Percentiles rank a stretch among this genome's conserved stretches.
These are phyloP conservation scores for Protomyces arabidopsidicola DNA, from an alignment of 1,139 yeast species.

Conservation along the genomic window DNA sequence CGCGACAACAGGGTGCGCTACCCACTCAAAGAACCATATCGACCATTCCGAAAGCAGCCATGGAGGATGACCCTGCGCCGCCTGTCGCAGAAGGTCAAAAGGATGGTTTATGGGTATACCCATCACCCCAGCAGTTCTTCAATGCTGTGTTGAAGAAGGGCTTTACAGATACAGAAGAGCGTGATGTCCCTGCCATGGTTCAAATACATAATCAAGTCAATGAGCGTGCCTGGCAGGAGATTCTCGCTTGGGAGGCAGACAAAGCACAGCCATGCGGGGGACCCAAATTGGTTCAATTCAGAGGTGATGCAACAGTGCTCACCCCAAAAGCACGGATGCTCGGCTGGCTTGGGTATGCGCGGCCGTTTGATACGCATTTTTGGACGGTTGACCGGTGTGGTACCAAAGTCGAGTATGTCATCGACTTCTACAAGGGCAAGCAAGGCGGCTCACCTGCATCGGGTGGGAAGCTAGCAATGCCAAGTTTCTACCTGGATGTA, in stretches of 20 bases:
- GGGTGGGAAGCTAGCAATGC: conserved; percentile 15
- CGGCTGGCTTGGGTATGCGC: conserved; percentile 45
- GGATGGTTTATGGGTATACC: conserved; percentile 80
- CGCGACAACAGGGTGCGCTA: conserved; percentile 6
- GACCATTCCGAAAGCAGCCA: conserved; percentile 16
- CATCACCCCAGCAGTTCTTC: conserved; percentile 89
- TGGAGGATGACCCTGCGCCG: conserved; percentile 8
- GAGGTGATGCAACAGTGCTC: conserved; percentile 77
- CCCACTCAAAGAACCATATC: conserved; percentile 26
- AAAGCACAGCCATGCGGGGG: conserved; percentile 76
- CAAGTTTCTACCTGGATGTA: conserved; percentile 24
- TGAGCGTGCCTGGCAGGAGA: conserved; percentile 87
- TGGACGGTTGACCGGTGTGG: conserved; percentile 93
- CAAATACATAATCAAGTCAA: conserved; percentile 93
- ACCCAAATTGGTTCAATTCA: conserved; percentile 73
- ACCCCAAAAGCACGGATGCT: conserved; percentile 88
- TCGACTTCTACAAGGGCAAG: conserved; percentile 78
- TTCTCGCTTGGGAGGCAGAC: conserved; percentile 73
- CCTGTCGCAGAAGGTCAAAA: neutral
- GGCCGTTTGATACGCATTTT: conserved; percentile 94
- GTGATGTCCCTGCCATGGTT: conserved; percentile 84
- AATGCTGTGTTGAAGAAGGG: conserved; percentile 90
- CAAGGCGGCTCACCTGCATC: conserved; percentile 32
- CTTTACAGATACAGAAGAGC: conserved; percentile 68
- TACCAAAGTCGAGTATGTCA: conserved; percentile 74